phyloP scores from a whole-genome alignment of 2,329 filamentous ascomycete species.

The Penicillium sumatraense region DNA sequence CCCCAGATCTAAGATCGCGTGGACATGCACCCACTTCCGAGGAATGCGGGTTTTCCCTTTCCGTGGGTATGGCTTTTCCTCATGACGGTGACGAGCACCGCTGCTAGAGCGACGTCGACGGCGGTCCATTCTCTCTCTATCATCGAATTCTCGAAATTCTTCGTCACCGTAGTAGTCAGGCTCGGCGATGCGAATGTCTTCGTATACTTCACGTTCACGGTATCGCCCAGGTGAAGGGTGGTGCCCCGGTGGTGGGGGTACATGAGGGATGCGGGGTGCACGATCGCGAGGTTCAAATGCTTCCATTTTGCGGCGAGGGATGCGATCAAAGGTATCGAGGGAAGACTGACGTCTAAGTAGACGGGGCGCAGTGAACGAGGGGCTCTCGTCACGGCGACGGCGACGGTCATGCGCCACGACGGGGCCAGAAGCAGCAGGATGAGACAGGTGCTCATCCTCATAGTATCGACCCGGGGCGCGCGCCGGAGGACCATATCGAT shows the following conservation, averaged over 20 bases:
- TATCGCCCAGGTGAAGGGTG: constrained; percentile 59
- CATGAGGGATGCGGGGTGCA: constrained; percentile 62
- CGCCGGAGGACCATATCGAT: constrained; percentile 50
- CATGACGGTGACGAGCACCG: constrained; percentile 34
- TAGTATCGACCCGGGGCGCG: constrained; percentile 44
- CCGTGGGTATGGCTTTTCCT: constrained; percentile 66
- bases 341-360: constrained; percentile 83
- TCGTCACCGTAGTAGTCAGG: constrained; percentile 73
- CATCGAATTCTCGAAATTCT: constrained; percentile 69
- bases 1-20: constrained; percentile 79
- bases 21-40: constrained; percentile 75
- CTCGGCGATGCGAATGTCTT: constrained; percentile 71
- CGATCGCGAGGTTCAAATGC: constrained; percentile 42
- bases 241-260: constrained; percentile 64
- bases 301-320: constrained; percentile 61
- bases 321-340: constrained; percentile 85
- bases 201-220: constrained; percentile 63
- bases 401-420: constrained; percentile 62
- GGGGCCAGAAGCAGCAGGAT: constrained; percentile 55
- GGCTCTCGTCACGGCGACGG: constrained; percentile 57
- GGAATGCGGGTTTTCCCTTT: constrained; percentile 92
- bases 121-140: constrained; percentile 60
- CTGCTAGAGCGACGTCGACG: constrained; percentile 54
- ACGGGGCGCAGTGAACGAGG: constrained; percentile 62
- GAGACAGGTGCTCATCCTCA: constrained; percentile 46